phyloP scores from a whole-genome alignment of 1,139 yeast genomes.

The Blastobotrys raffinosifermentans region DNA sequence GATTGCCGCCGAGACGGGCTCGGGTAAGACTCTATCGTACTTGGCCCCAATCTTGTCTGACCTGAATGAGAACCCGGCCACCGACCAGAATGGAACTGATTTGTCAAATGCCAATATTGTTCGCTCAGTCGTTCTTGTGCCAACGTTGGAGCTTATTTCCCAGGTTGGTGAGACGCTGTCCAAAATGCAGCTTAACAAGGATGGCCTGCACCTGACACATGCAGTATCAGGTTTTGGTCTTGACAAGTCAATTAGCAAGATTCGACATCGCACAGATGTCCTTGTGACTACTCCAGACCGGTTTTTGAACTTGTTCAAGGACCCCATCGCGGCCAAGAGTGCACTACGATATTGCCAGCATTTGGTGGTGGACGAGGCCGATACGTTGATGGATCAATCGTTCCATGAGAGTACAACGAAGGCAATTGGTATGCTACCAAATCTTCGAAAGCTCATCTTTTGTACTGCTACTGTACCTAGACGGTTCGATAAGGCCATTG shows the following conservation, averaged over 20 bases:
- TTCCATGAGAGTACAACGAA: constrained; percentile 65
- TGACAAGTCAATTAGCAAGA: constrained; percentile 20
- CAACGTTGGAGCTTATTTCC: constrained; percentile 82
- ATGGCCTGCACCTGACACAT: neutral
- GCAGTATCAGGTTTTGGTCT: constrained; percentile 19
- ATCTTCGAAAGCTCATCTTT: constrained; percentile 59
- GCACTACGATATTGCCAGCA: constrained; percentile 38
- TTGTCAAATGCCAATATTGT: constrained; percentile 41
- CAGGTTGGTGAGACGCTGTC: constrained; percentile 53
- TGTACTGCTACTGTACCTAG: constrained; percentile 90
- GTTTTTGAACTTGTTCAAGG: constrained; percentile 20
- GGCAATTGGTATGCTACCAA: constrained; percentile 48
- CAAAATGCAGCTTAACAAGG: constrained; percentile 23
- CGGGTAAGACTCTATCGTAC: constrained; percentile 94
- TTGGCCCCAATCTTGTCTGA: constrained; percentile 67
- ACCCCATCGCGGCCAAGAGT: constrained; percentile 16
- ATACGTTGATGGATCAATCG: constrained; percentile 80
- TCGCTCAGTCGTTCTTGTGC: constrained; percentile 68
- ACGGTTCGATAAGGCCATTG: constrained; percentile 60
- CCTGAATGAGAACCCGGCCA: constrained; percentile 42
- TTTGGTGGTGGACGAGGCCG: constrained; percentile 91
- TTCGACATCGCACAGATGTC: constrained; percentile 61
- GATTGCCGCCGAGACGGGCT: constrained; percentile 93
- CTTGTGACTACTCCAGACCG: constrained; percentile 72
- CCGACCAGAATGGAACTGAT: constrained; percentile 15